phyloP scores from a whole-genome alignment of 345 rosid species.

The Ailanthus altissimus region DNA sequence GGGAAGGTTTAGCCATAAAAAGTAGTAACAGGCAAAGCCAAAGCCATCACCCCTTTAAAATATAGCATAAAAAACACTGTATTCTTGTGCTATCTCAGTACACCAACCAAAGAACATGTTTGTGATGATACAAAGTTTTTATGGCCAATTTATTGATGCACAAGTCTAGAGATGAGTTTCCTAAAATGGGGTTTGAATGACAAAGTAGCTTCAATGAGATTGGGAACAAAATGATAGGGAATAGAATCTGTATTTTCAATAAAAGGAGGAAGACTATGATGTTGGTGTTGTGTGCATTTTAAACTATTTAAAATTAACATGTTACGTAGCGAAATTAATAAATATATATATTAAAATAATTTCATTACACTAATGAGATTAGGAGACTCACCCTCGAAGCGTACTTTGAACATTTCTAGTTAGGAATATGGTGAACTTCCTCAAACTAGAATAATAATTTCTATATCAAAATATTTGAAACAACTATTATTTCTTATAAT shows the following conservation, averaged over 20 bases:
- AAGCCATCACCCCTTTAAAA: constrained; percentile 44
- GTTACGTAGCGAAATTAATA: no score
- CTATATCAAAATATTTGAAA: no score
- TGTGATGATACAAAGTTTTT: constrained; percentile 43
- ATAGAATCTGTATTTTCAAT: constrained; percentile 45
- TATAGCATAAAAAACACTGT: constrained; percentile 50
- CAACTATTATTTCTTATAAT: no score
- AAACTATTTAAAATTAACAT: no score
- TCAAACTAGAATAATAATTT: no score
- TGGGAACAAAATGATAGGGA: constrained; percentile 38
- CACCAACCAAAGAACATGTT: constrained; percentile 76
- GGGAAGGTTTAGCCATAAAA: constrained; percentile 54
- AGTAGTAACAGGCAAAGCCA: constrained; percentile 57
- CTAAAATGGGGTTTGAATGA: constrained; percentile 38
- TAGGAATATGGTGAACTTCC: no score
- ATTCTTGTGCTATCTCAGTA: constrained; percentile 47
- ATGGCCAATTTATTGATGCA: constrained; percentile 7
- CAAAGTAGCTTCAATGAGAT: constrained; percentile 40
- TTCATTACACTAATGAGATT: no score
- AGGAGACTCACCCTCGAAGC: no score
- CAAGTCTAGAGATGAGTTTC: constrained; percentile 24
- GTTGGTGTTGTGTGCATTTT: no score
- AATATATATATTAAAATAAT: no score
- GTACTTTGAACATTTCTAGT: no score
- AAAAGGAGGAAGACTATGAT: constrained; percentile 47